These are phyloP conservation scores for Metschnikowia gelsemii DNA, from an alignment of 805 yeast genomes.

Conservation along the genomic window DNA sequence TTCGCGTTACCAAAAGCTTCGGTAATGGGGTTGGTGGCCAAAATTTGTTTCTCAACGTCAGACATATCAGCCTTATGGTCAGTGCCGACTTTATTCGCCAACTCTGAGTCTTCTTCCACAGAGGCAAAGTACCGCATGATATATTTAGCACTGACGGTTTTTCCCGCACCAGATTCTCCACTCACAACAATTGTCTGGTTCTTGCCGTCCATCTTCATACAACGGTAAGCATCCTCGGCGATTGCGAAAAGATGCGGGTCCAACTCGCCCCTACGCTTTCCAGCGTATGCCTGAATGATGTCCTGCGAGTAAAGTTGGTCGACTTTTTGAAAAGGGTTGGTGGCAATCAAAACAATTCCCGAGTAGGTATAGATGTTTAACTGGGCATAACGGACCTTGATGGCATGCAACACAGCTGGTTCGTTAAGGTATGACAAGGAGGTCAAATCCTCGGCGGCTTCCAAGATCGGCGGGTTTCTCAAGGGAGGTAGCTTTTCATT, in stretches of 20 bases:
- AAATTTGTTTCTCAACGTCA: conserved; percentile 86
- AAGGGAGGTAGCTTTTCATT: conserved; percentile 68
- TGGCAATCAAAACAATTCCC: conserved; percentile 94
- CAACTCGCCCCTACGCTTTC: conserved; percentile 87
- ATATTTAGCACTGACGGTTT: conserved; percentile 94
- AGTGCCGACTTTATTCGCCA: conserved; percentile 33
- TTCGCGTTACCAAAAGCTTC: conserved; percentile 99
- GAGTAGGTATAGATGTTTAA: conserved; percentile 92
- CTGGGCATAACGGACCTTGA: conserved; percentile 83
- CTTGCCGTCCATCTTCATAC: conserved; percentile 81
- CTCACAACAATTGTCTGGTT: conserved; percentile 96
- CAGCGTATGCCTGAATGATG: conserved; percentile 92
- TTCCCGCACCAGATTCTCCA: conserved; percentile 99
- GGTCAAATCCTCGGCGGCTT: conserved; percentile 92
- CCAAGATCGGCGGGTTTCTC: conserved; percentile 88
- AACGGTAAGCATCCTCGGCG: conserved; percentile 95
- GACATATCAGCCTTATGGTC: conserved; percentile 65
- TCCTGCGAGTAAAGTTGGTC: conserved; percentile 90
- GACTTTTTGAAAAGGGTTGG: conserved; percentile 91
- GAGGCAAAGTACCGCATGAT: conserved; percentile 97
- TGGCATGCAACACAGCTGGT: conserved; percentile 94
- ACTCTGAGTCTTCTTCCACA: conserved; percentile 58
- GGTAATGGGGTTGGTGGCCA: conserved; percentile 96
- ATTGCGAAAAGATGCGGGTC: conserved; percentile 97
- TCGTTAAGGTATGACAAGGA: conserved; percentile 89